Conservation (phyloP, 1,284 basidiomycete genomes). For the Sporisorium sorghi region DNA sequence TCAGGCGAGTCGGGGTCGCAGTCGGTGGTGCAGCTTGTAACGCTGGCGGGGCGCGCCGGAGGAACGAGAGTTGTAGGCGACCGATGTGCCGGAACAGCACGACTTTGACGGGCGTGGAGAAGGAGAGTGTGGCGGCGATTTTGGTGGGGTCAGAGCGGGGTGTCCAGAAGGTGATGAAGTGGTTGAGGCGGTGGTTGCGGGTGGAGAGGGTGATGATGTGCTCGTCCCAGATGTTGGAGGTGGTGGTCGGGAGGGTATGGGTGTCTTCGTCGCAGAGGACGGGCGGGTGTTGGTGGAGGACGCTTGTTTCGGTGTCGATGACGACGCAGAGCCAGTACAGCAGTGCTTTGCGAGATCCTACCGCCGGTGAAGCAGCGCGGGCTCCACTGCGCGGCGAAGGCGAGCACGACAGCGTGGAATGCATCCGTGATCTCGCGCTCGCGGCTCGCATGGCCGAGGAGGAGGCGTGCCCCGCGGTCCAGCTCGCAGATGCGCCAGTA, state of each 20-base stretch:
- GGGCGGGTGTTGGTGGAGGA: constrained; percentile 25
- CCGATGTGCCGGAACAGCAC: constrained; percentile 34
- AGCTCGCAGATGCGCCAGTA: constrained; percentile 45
- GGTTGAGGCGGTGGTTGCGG: constrained; percentile 8
- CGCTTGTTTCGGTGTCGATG: constrained; percentile 32
- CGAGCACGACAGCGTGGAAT: constrained; percentile 34
- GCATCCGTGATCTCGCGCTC: constrained; percentile 38
- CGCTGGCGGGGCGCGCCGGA: constrained; percentile 16
- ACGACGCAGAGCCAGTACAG: constrained; percentile 30
- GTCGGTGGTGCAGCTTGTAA: constrained; percentile 22
- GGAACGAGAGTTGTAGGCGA: constrained; percentile 30
- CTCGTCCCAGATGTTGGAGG: constrained; percentile 32
- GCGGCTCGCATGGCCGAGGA: constrained; percentile 15
- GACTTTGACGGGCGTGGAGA: constrained; percentile 32
- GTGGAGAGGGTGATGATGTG: constrained; percentile 25
- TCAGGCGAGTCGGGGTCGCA: no score
- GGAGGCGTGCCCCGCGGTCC: constrained; percentile 21
- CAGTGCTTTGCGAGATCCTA: constrained; percentile 29
- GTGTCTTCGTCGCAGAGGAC: constrained; percentile 31
- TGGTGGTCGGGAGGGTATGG: constrained; percentile 13
- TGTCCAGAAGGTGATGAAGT: constrained; percentile 20
- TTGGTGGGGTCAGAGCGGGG: constrained; percentile 14
- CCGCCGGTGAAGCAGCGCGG: constrained; percentile 17
- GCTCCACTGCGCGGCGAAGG: constrained; percentile 34
- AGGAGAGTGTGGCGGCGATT: constrained; percentile 21